Percentiles rank a stretch among this genome's conserved stretches.
Evolutionary conservation across 1,284 basidiomycete species (phyloP).

Genomic region (Marasmius tenuissimus): DNA sequence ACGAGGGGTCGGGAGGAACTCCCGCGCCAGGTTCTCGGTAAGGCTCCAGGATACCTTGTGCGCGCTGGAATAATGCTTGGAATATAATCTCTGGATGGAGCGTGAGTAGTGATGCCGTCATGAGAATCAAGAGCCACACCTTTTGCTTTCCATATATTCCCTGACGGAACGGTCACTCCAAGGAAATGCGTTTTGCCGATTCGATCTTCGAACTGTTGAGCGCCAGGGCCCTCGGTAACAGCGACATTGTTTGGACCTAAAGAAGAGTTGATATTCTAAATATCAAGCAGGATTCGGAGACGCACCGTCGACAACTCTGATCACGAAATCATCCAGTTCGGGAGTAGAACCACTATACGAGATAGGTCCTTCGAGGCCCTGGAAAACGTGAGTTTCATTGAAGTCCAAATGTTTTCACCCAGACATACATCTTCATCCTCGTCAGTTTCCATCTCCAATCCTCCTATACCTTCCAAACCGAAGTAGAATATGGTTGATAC

Average conservation of each 20-base stretch:
- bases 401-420: slow-evolving; percentile 7
- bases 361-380: slow-evolving; percentile 75
- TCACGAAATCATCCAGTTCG: slow-evolving; percentile 79
- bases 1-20: slow-evolving; percentile 75
- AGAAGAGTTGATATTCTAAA: neutral
- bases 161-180: slow-evolving; percentile 63
- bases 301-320: slow-evolving; percentile 80
- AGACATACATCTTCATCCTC: slow-evolving; percentile 68
- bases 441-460: slow-evolving; percentile 74
- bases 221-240: slow-evolving; percentile 54
- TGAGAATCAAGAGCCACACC: slow-evolving; percentile 38
- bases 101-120: neutral
- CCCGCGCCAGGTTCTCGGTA: slow-evolving; percentile 52
- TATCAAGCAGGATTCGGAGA: neutral
- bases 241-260: slow-evolving; percentile 59
- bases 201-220: slow-evolving; percentile 59
- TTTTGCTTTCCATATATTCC: slow-evolving; percentile 83
- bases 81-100: slow-evolving; percentile 59
- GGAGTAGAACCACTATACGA: slow-evolving; percentile 71
- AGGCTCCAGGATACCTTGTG: slow-evolving; percentile 52
- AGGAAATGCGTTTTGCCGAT: slow-evolving; percentile 75
- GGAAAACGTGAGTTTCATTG: slow-evolving; percentile 6
- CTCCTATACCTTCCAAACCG: slow-evolving; percentile 85
- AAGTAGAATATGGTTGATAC: slow-evolving; percentile 84
- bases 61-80: slow-evolving; percentile 59